Percentiles rank a stretch among this genome's conserved stretches.
These are phyloP conservation scores for Vitis rupestris DNA, from an alignment of 164 flowering plant genomes.

Conservation along the genomic window DNA sequence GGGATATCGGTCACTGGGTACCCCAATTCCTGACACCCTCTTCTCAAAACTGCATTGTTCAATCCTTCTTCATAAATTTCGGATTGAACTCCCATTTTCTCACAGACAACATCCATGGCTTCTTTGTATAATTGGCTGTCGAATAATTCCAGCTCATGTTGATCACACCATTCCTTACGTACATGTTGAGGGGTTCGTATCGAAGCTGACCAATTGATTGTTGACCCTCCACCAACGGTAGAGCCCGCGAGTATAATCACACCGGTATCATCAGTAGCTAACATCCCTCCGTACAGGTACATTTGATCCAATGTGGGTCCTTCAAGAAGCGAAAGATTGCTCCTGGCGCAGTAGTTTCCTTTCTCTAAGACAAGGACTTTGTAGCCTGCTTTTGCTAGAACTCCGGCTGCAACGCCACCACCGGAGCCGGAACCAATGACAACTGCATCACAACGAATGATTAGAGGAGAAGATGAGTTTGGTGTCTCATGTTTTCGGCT, in stretches of 20 bases:
- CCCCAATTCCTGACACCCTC: conserved; percentile 69
- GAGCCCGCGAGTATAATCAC: conserved; percentile 69
- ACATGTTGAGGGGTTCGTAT: conserved; percentile 68
- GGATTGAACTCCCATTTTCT: conserved; percentile 73
- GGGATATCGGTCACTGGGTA: conserved; percentile 57
- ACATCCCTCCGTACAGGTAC: conserved; percentile 55
- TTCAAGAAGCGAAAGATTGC: conserved; percentile 68
- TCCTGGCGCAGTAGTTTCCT: conserved; percentile 63
- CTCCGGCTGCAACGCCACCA: conserved; percentile 77
- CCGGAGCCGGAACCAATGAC: conserved; percentile 88
- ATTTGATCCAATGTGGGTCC: conserved; percentile 65
- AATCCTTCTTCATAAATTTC: conserved; percentile 53
- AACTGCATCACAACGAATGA: conserved; percentile 67
- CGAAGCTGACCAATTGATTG: conserved; percentile 85
- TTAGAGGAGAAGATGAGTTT: conserved; percentile 17
- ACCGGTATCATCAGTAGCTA: conserved; percentile 46
- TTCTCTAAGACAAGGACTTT: conserved; percentile 80
- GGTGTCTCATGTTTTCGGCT: neutral
- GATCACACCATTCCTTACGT: conserved; percentile 51
- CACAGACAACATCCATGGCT: conserved; percentile 62
- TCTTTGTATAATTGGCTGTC: conserved; percentile 51
- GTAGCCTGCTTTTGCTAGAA: conserved; percentile 74
- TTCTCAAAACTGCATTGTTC: conserved; percentile 55
- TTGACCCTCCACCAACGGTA: conserved; percentile 84
- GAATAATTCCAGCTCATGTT: conserved; percentile 50